phyloP scores from a whole-genome alignment of 1,284 basidiomycete genomes.

The Ustilago bromivora region DNA sequence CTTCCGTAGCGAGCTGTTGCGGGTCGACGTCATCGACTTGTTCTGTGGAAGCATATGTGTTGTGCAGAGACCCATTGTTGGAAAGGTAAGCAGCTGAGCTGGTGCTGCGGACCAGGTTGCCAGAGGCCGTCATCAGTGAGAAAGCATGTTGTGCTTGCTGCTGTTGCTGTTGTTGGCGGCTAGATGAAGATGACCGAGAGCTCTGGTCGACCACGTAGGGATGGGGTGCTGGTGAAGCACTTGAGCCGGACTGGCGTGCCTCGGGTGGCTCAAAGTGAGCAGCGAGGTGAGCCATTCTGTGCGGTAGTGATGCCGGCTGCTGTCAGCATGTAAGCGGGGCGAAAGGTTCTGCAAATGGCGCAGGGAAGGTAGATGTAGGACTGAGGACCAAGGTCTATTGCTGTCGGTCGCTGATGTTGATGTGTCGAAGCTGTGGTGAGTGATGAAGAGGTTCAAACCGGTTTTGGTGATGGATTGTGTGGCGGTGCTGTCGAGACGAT shows the following conservation, averaged over 20 bases:
- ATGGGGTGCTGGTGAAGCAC: slow-evolving; percentile 23
- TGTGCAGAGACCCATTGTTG: slow-evolving; percentile 11
- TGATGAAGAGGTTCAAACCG: too few relatives aligned
- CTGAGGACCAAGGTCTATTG: too few relatives aligned
- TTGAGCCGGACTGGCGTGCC: slow-evolving; percentile 18
- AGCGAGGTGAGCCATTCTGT: slow-evolving; percentile 45
- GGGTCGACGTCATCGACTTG: slow-evolving; percentile 32
- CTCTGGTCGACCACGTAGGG: slow-evolving; percentile 20
- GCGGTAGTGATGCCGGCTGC: neutral
- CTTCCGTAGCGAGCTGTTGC: slow-evolving; percentile 36
- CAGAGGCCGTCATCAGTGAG: slow-evolving; percentile 28
- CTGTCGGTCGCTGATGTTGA: too few relatives aligned
- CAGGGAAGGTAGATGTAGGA: too few relatives aligned
- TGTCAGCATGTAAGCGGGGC: slow-evolving; percentile 4
- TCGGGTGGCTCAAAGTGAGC: slow-evolving; percentile 44
- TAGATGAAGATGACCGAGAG: slow-evolving; percentile 19
- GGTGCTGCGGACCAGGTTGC: slow-evolving; percentile 17
- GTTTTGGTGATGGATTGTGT: neutral
- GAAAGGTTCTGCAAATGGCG: too few relatives aligned
- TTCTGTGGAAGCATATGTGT: slow-evolving; percentile 16
- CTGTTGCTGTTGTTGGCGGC: slow-evolving; percentile 18
- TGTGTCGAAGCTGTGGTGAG: too few relatives aligned
- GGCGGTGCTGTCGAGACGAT: neutral
- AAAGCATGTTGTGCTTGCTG: slow-evolving; percentile 24
- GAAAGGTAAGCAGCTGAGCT: slow-evolving; percentile 8